phyloP scores from a whole-genome alignment of 257 asterid genomes.

The Solanum medicagineum region DNA sequence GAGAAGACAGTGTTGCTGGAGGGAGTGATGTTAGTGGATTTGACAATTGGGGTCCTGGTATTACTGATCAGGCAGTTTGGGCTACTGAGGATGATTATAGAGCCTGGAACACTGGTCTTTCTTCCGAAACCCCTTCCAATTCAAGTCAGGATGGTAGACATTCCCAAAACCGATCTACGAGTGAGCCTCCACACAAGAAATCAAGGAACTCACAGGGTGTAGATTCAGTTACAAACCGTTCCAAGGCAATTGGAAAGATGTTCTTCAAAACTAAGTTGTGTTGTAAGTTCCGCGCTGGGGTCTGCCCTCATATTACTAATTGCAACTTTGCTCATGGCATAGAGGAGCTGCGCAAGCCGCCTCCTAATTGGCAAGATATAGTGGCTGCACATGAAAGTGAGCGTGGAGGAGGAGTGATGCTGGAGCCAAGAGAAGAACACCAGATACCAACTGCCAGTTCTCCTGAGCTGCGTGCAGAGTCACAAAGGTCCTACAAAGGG shows the following conservation, averaged over 20 bases:
- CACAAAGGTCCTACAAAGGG: slow-evolving; percentile 11
- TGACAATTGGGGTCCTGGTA: slow-evolving; percentile 7
- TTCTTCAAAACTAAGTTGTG: slow-evolving; percentile 15
- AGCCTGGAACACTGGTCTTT: background rate
- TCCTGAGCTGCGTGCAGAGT: slow-evolving; percentile 6
- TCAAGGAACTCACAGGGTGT: background rate
- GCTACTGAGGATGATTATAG: slow-evolving; percentile 23
- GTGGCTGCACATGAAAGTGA: slow-evolving; percentile 14
- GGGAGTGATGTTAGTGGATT: slow-evolving; percentile 4
- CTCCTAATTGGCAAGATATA: slow-evolving; percentile 22
- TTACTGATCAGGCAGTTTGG: slow-evolving; percentile 10
- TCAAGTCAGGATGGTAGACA: background rate
- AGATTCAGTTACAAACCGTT: background rate
- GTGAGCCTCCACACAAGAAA: slow-evolving; percentile 13
- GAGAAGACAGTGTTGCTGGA: background rate
- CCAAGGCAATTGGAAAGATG: slow-evolving; percentile 16
- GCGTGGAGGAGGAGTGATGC: background rate
- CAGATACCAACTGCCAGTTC: slow-evolving; percentile 12
- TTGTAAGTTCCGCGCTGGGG: slow-evolving; percentile 16
- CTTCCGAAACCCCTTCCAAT: slow-evolving; percentile 1
- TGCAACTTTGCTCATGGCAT: slow-evolving; percentile 16
- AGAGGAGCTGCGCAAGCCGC: slow-evolving; percentile 12
- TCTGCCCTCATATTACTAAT: slow-evolving; percentile 15
- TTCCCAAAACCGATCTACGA: background rate
- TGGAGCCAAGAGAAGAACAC: slow-evolving; percentile 14